These are phyloP conservation scores for Lactarius pseudohatsudake DNA, from an alignment of 768 basidiomycete species.

Conservation along the genomic window DNA sequence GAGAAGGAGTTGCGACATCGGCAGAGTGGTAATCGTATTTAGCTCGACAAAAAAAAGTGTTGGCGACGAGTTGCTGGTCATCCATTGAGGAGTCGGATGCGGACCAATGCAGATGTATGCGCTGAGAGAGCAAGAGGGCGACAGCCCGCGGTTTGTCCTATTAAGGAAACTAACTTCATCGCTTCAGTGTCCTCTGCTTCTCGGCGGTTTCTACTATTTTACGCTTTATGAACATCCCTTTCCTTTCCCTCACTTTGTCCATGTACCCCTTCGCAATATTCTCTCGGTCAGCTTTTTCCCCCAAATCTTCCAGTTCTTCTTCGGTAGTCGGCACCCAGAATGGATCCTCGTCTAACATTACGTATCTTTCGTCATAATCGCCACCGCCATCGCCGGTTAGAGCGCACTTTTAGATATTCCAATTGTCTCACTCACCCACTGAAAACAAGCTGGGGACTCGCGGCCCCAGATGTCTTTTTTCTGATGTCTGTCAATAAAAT, in stretches of 20 bases:
- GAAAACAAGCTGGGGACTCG: slow-evolving; percentile 96
- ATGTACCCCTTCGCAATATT: slow-evolving; percentile 95
- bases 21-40: slow-evolving; percentile 89
- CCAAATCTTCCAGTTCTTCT: slow-evolving; percentile 94
- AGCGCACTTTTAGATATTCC: neutral
- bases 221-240: slow-evolving; percentile 93
- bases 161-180: slow-evolving; percentile 31
- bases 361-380: slow-evolving; percentile 57
- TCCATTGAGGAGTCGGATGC: slow-evolving; percentile 23
- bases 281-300: slow-evolving; percentile 89
- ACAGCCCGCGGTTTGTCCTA: neutral
- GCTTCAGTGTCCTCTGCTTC: slow-evolving; percentile 87
- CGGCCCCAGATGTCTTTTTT: slow-evolving; percentile 94
- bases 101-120: slow-evolving; percentile 4
- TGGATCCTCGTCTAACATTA: slow-evolving; percentile 90
- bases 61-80: slow-evolving; percentile 58
- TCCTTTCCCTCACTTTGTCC: slow-evolving; percentile 86
- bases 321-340: slow-evolving; percentile 98
- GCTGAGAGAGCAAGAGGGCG: neutral
- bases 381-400: slow-evolving; percentile 28
- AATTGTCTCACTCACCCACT: slow-evolving; percentile 62
- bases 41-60: slow-evolving; percentile 83
- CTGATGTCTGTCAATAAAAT: slow-evolving; percentile 72
- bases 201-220: slow-evolving; percentile 96
- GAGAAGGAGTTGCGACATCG: slow-evolving; percentile 67